Evolutionary conservation across 1,284 basidiomycete species (phyloP).

Genomic region (Fereydounia khargensis): DNA sequence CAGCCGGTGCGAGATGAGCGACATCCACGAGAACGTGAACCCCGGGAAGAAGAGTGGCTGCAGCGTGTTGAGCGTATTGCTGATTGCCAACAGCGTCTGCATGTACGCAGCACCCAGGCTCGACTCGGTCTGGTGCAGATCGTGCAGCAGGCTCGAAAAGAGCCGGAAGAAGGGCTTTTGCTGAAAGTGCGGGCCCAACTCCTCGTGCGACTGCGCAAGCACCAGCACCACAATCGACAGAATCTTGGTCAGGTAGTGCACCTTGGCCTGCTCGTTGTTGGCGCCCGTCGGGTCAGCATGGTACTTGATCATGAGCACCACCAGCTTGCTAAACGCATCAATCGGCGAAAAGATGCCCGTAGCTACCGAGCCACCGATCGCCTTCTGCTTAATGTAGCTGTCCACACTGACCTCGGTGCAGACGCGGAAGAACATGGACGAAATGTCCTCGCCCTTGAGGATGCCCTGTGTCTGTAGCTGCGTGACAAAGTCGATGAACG

Average conservation of each 20-base stretch:
- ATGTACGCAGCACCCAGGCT: conserved; percentile 80
- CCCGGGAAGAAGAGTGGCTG: conserved; percentile 97
- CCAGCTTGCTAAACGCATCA: conserved; percentile 90
- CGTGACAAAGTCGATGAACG: conserved; percentile 95
- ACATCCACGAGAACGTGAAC: conserved; percentile 98
- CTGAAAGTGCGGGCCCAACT: conserved; percentile 84
- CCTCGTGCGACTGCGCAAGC: conserved; percentile 90
- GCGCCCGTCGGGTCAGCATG: conserved; percentile 83
- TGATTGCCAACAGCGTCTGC: conserved; percentile 79
- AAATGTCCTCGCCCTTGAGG: conserved; percentile 90
- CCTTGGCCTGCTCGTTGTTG: conserved; percentile 89
- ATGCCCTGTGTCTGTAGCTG: conserved; percentile 94
- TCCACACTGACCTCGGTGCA: conserved; percentile 93
- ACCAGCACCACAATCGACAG: conserved; percentile 95
- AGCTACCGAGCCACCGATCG: conserved; percentile 72
- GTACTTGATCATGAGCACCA: conserved; percentile 98
- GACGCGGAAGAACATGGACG: conserved; percentile 96
- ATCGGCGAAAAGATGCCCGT: conserved; percentile 78
- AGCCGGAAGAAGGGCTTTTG: conserved; percentile 98
- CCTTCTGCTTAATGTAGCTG: conserved; percentile 82
- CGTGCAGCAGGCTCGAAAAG: conserved; percentile 93
- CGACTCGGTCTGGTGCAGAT: conserved; percentile 78
- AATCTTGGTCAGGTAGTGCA: conserved; percentile 96
- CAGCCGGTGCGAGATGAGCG: conserved; percentile 87
- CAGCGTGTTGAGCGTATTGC: conserved; percentile 91